Percentiles rank a stretch among this genome's conserved stretches.
Conservation (phyloP, 495 filamentous ascomycete species). For the Sabuloglossum arenarium region DNA sequence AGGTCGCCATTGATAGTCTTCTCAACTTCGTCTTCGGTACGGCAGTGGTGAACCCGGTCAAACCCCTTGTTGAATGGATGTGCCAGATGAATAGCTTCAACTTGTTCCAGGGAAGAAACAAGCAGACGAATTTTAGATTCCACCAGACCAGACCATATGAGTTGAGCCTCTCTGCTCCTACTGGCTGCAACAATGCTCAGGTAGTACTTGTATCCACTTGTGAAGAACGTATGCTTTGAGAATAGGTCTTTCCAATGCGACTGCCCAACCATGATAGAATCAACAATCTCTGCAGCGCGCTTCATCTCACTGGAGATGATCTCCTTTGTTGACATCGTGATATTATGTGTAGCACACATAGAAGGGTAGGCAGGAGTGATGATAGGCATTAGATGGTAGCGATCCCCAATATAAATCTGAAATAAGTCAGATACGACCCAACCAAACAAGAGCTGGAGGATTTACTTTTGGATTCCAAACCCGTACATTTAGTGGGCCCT, state of each 20-base stretch:
- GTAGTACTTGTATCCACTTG: slow-evolving; percentile 81
- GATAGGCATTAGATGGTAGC: slow-evolving; percentile 82
- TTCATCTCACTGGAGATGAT: slow-evolving; percentile 69
- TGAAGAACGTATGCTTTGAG: slow-evolving; percentile 76
- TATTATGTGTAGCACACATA: slow-evolving; percentile 92
- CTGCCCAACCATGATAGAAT: slow-evolving; percentile 56
- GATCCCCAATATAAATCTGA: slow-evolving; percentile 62
- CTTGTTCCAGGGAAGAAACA: slow-evolving; percentile 56
- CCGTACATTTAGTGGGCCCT: slow-evolving; percentile 54
- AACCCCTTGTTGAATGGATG: slow-evolving; percentile 90
- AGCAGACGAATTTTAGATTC: slow-evolving; percentile 81
- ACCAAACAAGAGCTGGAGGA: neutral
- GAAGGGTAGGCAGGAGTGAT: slow-evolving; percentile 89
- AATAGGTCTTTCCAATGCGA: slow-evolving; percentile 76
- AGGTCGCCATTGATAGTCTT: slow-evolving; percentile 51
- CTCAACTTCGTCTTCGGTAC: slow-evolving; percentile 45
- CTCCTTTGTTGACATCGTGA: slow-evolving; percentile 63
- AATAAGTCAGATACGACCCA: slow-evolving; percentile 5
- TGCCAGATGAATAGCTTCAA: slow-evolving; percentile 54
- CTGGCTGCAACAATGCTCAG: slow-evolving; percentile 73
- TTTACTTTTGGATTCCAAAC: slow-evolving; percentile 86
- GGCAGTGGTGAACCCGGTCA: slow-evolving; percentile 55
- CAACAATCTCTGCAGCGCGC: slow-evolving; percentile 54
- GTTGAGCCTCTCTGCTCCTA: slow-evolving; percentile 63
- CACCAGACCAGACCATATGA: slow-evolving; percentile 74